Conservation (phyloP, 305 asterid species). For the Solanum aculeatissimum region DNA sequence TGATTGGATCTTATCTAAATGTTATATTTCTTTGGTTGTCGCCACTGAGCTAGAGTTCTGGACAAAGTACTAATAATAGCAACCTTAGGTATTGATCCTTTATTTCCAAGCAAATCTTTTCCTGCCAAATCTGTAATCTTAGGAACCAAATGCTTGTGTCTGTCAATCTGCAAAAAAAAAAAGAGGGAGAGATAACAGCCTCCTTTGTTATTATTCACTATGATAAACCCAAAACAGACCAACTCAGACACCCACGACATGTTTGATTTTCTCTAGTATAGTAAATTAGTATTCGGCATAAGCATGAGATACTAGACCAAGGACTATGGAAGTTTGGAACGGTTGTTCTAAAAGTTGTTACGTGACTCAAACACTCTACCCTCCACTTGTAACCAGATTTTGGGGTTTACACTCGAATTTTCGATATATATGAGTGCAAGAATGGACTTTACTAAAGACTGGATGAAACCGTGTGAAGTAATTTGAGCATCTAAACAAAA, state of each 20-base stretch:
- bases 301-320: not conserved
- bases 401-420: not conserved
- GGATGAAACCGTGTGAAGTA: not conserved
- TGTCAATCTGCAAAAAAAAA: conserved; percentile 41
- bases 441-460: not conserved
- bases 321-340: not conserved
- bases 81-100: conserved; percentile 34
- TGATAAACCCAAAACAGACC: not conserved
- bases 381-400: not conserved
- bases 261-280: not conserved
- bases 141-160: conserved; percentile 67
- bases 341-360: not conserved
- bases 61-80: conserved; percentile 48
- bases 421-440: not conserved
- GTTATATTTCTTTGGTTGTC: conserved; percentile 68
- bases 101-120: conserved; percentile 58
- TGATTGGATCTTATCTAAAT: conserved; percentile 25
- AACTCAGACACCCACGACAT: not conserved
- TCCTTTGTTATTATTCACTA: not conserved
- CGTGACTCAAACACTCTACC: not conserved
- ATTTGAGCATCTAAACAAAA: not conserved
- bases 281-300: not conserved
- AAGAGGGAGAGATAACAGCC: not conserved
- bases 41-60: conserved; percentile 43
- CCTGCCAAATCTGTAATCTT: conserved; percentile 73